phyloP scores from a whole-genome alignment of 1,284 basidiomycete species.

The Rhodofomes roseus region DNA sequence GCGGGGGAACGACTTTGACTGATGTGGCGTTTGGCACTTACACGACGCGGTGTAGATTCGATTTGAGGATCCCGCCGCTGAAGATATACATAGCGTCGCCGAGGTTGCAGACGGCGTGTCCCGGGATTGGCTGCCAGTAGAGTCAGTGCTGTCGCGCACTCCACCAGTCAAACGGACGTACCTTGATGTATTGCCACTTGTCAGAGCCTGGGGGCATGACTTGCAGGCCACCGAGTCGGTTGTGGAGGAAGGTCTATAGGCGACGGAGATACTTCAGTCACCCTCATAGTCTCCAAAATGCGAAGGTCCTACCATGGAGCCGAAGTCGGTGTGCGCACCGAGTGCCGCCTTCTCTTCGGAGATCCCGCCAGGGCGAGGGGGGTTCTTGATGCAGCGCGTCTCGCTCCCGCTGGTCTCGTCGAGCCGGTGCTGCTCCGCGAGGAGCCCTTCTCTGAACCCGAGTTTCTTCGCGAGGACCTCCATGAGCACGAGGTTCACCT shows the following conservation, averaged over 20 bases:
- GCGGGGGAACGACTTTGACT: not conserved
- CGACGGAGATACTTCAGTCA: not conserved
- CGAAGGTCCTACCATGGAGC: slow-evolving; percentile 21
- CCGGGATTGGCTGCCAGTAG: slow-evolving; percentile 21
- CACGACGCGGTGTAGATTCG: slow-evolving; percentile 32
- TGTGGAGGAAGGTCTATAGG: slow-evolving; percentile 56
- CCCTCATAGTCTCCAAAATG: not conserved
- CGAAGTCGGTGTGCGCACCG: slow-evolving; percentile 33
- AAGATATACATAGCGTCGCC: slow-evolving; percentile 38
- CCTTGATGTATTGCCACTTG: slow-evolving; percentile 65
- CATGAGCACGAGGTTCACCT: slow-evolving; percentile 28
- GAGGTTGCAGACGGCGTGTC: slow-evolving; percentile 32
- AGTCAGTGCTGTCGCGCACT: not conserved
- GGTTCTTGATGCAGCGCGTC: slow-evolving; percentile 30
- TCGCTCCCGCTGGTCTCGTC: slow-evolving; percentile 31
- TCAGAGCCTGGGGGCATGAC: slow-evolving; percentile 57
- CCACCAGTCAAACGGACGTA: slow-evolving; percentile 16
- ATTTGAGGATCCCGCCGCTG: slow-evolving; percentile 33
- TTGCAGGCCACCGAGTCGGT: slow-evolving; percentile 68
- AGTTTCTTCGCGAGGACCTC: slow-evolving; percentile 29
- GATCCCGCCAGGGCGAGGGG: slow-evolving; percentile 13
- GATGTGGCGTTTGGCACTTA: slow-evolving; percentile 8
- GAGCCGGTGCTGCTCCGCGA: slow-evolving; percentile 1
- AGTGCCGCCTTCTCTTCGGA: slow-evolving; percentile 20
- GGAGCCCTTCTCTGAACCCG: slow-evolving; percentile 11